Conservation (phyloP, 805 yeast species). For the Babjeviella inositovora region DNA sequence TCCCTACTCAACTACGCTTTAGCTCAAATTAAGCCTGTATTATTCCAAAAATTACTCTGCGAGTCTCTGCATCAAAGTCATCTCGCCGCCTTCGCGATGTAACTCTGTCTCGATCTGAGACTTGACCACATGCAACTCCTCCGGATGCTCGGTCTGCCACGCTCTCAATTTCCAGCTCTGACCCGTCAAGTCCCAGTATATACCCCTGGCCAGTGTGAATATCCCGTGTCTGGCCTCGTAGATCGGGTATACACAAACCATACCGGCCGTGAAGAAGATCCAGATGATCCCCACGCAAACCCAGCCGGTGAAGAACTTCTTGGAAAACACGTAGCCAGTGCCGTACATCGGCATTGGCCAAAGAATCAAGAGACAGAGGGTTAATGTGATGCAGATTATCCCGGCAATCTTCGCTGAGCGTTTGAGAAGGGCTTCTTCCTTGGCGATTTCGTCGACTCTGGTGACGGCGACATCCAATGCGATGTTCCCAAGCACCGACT, state of each 20-base stretch:
- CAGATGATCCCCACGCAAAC: constrained; percentile 68
- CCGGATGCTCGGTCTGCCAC: constrained; percentile 69
- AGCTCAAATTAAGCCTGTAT: too few relatives aligned
- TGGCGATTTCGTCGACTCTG: constrained; percentile 11
- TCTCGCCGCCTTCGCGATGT: too few relatives aligned
- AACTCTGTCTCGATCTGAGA: constrained; percentile 37
- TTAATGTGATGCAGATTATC: constrained; percentile 39
- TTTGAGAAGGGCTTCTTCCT: constrained; percentile 33
- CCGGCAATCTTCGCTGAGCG: constrained; percentile 49
- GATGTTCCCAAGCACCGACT: constrained; percentile 17
- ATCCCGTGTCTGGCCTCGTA: constrained; percentile 62
- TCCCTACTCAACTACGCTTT: too few relatives aligned
- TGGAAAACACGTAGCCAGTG: constrained; percentile 56
- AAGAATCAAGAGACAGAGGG: constrained; percentile 47
- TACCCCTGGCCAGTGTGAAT: constrained; percentile 50
- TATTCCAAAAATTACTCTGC: too few relatives aligned
- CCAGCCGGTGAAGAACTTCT: constrained; percentile 80
- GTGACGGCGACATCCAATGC: constrained; percentile 16
- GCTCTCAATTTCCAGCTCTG: constrained; percentile 54
- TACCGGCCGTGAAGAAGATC: constrained; percentile 49
- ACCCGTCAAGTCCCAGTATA: constrained; percentile 77
- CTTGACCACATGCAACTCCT: constrained; percentile 56
- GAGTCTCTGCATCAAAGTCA: too few relatives aligned
- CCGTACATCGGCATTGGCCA: constrained; percentile 98
- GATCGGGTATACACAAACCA: constrained; percentile 55